Evolutionary conservation across 495 filamentous ascomycete genomes (phyloP), one percentile per base, ranked within the genome.

Genomic region (Neurospora sp.): DNA sequence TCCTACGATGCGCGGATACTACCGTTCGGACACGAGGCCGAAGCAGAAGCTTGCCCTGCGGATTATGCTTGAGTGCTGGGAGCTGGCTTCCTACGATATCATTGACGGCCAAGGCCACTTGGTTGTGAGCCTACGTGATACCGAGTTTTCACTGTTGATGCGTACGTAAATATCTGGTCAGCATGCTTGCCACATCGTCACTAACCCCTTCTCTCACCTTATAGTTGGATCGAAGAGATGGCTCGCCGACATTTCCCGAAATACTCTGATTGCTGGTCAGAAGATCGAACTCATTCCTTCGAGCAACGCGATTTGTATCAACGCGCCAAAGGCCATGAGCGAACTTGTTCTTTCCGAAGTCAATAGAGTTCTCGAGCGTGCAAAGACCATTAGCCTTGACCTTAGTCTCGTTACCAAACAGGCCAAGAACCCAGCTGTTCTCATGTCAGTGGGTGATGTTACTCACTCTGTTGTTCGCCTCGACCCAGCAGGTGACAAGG

Each of bases 11-110:
- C 71, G 71, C 8, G 79, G 77, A 8, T 81, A 82, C 41, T 47
- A 78, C 41, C 38, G 71, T 37, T 71, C 71, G 39, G 69, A 59
- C n/a, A 77, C 75, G 70, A 69, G 69, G 7, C 71, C 68, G 12
- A 85, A 83, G 71, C 71, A 81, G 73, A 76, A 71, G 72, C 73
- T 86, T 39, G 86, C 75, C 14, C 71, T 80, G 42, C 71, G 74
- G 53, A 27, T 85, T 61, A 78, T 85, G 76, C 83, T 83, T 5
- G 74, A 84, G 27, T 82, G 81, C 73, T 86, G 84, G 84, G 77
- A 74, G 31, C 47, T 85, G 40, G 78, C 76, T 8, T 77, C 79
- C 38, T 44, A 78, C 37, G 75, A 79, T 47, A 70, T 81, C 8
- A 27, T 77, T 20, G 71, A 77, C 8, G 68, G 71, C 16, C 73